Evolutionary conservation across 208 protist species (phyloP).

Genomic region (Trypanosoma vivax): DNA sequence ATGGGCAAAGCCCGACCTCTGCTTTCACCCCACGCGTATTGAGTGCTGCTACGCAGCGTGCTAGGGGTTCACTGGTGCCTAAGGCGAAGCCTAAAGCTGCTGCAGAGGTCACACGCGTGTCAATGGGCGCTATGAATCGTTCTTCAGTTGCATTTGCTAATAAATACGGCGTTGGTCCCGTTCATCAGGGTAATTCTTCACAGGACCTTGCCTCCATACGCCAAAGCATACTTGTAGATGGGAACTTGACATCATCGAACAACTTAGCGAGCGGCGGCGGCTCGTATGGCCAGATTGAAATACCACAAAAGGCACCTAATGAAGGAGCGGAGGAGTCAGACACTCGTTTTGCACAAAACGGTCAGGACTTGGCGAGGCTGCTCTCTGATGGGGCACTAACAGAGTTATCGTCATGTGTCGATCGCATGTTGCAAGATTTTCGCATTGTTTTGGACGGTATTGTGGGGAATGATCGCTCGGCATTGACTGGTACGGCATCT

Average conservation of each 20-base stretch:
- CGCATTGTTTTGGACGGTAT: conserved; percentile 51
- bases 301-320: neutral
- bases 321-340: conserved; percentile 4
- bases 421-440: conserved; percentile 74
- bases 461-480: conserved; percentile 19
- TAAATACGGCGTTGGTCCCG: neutral
- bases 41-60: conserved; percentile 7
- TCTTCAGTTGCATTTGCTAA: conserved; percentile 34
- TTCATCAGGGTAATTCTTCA: neutral
- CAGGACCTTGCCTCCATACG: no score
- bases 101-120: conserved; percentile 30
- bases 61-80: conserved; percentile 34
- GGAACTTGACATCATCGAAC: no score
- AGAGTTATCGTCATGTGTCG: conserved; percentile 35
- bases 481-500: neutral
- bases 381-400: conserved; percentile 22
- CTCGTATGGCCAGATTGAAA: no score
- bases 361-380: neutral
- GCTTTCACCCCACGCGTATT: neutral
- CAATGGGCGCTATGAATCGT: conserved; percentile 67
- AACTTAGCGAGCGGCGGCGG: no score
- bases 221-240: no score
- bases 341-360: neutral
- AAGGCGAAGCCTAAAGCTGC: conserved; percentile 80
- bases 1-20: no score